These are phyloP conservation scores for Alternaria gaisen DNA, from an alignment of 2,329 filamentous ascomycete species.

Conservation along the genomic window DNA sequence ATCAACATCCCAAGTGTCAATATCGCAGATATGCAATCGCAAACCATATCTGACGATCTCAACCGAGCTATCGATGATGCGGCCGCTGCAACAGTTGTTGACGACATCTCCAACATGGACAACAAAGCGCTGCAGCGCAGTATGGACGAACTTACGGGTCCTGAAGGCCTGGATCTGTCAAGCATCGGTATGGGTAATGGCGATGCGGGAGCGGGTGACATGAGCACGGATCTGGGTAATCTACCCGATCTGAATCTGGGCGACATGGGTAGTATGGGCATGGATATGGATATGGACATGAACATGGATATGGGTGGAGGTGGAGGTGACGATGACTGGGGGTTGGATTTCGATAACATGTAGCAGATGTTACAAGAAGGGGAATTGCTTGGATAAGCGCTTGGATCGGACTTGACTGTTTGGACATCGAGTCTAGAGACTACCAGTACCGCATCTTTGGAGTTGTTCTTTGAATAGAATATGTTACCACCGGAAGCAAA, in stretches of 20 bases:
- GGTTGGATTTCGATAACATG: slow-evolving; percentile 54
- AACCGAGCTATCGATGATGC: slow-evolving; percentile 50
- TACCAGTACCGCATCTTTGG: background rate
- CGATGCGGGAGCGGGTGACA: slow-evolving; percentile 28
- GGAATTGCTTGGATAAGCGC: background rate
- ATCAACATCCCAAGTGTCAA: slow-evolving; percentile 41
- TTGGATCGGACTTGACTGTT: background rate
- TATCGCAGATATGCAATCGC: slow-evolving; percentile 38
- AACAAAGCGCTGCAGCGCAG: slow-evolving; percentile 46
- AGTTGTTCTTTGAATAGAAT: background rate
- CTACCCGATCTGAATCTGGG: slow-evolving; percentile 42
- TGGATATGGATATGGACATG: slow-evolving; percentile 35
- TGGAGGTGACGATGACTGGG: slow-evolving; percentile 51
- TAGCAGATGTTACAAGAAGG: slow-evolving; percentile 18
- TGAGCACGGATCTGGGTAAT: slow-evolving; percentile 35
- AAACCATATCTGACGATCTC: slow-evolving; percentile 41
- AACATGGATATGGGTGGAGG: slow-evolving; percentile 40
- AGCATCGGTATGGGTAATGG: slow-evolving; percentile 42
- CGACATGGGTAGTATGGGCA: slow-evolving; percentile 41
- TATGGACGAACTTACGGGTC: slow-evolving; percentile 41
- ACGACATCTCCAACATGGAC: slow-evolving; percentile 41
- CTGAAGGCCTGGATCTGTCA: slow-evolving; percentile 41
- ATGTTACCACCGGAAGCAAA: background rate
- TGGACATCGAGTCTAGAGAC: background rate
- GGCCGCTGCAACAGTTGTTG: slow-evolving; percentile 42